Conservation (phyloP, 2,329 filamentous ascomycete species). For the Parasarocladium wereldwijsianum region DNA sequence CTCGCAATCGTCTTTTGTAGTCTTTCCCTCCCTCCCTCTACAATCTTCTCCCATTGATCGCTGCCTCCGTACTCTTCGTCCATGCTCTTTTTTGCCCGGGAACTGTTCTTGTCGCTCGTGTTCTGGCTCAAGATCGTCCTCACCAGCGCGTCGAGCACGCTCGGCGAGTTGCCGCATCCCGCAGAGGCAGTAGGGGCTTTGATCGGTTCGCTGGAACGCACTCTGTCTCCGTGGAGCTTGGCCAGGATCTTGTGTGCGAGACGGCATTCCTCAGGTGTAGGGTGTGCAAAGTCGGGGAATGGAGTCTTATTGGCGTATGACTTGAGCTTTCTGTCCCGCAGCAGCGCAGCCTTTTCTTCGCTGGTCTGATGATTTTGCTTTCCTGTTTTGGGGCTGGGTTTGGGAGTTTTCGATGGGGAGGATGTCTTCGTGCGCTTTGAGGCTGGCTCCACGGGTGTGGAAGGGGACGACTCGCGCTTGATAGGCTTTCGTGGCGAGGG, state of each 20-base stretch:
- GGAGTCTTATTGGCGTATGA: constrained; percentile 36
- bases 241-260: constrained; percentile 53
- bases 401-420: constrained; percentile 1
- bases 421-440: constrained; percentile 1
- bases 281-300: constrained; percentile 51
- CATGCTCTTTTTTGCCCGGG: constrained; percentile 40
- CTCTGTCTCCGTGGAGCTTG: constrained; percentile 47
- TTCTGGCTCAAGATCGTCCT: constrained; percentile 38
- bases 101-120: constrained; percentile 39
- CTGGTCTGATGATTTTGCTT: constrained; percentile 1
- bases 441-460: background rate
- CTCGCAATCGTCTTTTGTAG: constrained; percentile 48
- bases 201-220: constrained; percentile 44
- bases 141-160: constrained; percentile 36
- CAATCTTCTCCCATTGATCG: constrained; percentile 27
- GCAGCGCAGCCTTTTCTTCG: constrained; percentile 10
- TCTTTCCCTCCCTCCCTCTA: constrained; percentile 20
- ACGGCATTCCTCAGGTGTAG: constrained; percentile 52
- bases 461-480: constrained; percentile 3
- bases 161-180: constrained; percentile 39
- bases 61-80: constrained; percentile 26
- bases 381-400: background rate
- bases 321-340: constrained; percentile 28
- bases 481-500: too few relatives aligned
- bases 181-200: constrained; percentile 46